These are phyloP conservation scores for Coffea eugenioides DNA, from an alignment of 257 asterid species.

Conservation along the genomic window DNA sequence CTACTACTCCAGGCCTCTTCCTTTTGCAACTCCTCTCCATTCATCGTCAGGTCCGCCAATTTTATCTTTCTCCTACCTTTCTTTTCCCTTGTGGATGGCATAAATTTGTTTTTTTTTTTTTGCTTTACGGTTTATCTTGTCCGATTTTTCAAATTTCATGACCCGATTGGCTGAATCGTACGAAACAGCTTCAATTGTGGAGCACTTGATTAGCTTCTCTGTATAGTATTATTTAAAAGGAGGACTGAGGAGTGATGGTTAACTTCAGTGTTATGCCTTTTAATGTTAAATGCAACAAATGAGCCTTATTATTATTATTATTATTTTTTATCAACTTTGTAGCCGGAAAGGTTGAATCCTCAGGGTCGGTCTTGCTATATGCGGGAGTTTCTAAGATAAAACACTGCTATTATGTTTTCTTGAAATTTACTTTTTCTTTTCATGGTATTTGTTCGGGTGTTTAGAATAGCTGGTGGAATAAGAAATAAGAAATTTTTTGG, in stretches of 20 bases:
- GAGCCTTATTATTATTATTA: not conserved
- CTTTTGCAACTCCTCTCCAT: constrained; percentile 38
- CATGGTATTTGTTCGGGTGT: not conserved
- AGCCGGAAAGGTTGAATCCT: constrained; percentile 2
- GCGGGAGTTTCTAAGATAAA: not conserved
- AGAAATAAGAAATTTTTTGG: not conserved
- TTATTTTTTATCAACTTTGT: not conserved
- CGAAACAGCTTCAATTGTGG: not conserved
- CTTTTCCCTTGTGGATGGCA: not conserved
- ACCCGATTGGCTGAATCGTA: not conserved
- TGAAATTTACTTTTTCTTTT: not conserved
- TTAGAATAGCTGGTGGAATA: not conserved
- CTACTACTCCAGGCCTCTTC: constrained; percentile 24
- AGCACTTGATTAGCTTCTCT: not conserved
- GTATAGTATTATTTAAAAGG: no score
- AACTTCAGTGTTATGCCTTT: not conserved
- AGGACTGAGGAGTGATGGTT: not conserved
- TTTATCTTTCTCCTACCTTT: not conserved
- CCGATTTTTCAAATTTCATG: not conserved
- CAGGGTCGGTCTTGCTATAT: not conserved
- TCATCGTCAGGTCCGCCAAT: constrained; percentile 52
- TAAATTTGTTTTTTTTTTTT: not conserved
- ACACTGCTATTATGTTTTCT: not conserved
- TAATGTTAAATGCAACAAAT: not conserved
- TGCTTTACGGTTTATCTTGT: not conserved